These are phyloP conservation scores for Leptomonas pyrrhocoris DNA, from an alignment of 208 protist species.

Conservation along the genomic window DNA sequence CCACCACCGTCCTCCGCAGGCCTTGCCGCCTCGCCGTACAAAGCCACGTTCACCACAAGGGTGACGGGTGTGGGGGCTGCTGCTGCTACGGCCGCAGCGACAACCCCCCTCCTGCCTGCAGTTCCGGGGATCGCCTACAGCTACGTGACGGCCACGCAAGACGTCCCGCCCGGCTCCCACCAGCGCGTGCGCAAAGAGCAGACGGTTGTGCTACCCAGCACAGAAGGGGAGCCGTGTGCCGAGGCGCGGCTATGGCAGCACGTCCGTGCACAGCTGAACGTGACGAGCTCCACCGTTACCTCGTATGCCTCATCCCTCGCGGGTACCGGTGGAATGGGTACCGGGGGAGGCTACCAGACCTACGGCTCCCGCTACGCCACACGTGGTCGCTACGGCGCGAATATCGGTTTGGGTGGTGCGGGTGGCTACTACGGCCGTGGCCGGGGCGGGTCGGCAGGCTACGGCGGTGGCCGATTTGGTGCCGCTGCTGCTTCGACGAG, in stretches of 20 bases:
- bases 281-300: slow-evolving; percentile 1
- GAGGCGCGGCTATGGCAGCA: slow-evolving; percentile 31
- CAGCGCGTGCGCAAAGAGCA: slow-evolving; percentile 20
- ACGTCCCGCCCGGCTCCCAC: background rate
- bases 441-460: background rate
- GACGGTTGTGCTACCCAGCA: background rate
- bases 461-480: too few relatives aligned
- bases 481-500: background rate
- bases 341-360: slow-evolving; percentile 13
- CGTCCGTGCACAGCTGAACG: slow-evolving; percentile 25
- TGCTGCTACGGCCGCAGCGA: background rate
- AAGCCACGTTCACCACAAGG: slow-evolving; percentile 8
- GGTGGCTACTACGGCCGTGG: slow-evolving; percentile 16
- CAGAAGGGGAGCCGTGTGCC: slow-evolving; percentile 18
- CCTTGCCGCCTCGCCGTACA: background rate
- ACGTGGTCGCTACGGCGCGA: slow-evolving; percentile 17
- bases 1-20: background rate
- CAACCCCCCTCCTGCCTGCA: background rate
- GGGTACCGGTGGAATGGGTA: background rate
- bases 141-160: slow-evolving; percentile 29
- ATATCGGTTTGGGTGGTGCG: background rate
- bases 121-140: slow-evolving; percentile 16
- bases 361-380: slow-evolving; percentile 23
- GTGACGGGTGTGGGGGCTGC: background rate
- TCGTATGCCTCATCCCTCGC: background rate